Conservation (phyloP, 306 rosid species). For the Morella rubra region DNA sequence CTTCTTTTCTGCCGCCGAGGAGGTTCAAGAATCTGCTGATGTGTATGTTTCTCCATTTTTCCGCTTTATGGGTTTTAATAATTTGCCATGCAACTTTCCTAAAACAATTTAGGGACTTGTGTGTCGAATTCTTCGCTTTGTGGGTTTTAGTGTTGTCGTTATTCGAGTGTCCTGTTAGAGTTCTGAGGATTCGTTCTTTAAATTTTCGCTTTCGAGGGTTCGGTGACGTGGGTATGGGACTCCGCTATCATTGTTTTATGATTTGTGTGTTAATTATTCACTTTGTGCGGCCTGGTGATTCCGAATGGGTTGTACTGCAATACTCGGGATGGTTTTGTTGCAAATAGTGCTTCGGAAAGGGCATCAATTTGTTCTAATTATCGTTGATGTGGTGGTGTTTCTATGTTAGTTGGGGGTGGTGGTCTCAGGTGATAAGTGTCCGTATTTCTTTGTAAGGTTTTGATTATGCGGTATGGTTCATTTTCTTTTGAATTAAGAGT, state of each 20-base stretch:
- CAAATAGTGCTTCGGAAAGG: not conserved
- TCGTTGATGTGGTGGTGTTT: conserved; percentile 1
- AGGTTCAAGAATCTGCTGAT: conserved; percentile 97
- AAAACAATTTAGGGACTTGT: not conserved
- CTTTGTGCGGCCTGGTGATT: not conserved
- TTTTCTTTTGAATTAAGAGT: not conserved
- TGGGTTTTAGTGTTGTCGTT: conserved; percentile 1
- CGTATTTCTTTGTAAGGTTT: not conserved
- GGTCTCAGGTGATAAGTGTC: conserved; percentile 1
- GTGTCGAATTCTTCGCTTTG: conserved; percentile 2
- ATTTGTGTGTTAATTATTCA: not conserved
- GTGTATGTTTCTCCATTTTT: conserved; percentile 49
- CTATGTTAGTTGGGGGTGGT: not conserved
- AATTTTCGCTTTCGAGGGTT: not conserved
- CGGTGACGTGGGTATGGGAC: conserved; percentile 17
- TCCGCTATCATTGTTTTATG: not conserved
- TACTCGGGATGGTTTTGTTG: not conserved
- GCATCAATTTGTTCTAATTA: not conserved
- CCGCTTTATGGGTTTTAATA: conserved; percentile 5
- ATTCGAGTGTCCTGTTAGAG: not conserved
- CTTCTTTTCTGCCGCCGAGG: conserved; percentile 96
- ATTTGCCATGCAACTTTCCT: not conserved
- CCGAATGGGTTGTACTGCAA: not conserved
- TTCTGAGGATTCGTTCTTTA: not conserved
- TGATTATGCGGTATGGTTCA: not conserved